Base-by-base conservation (phyloP, 106 monocot species). In the Chionographis japonica region DNA sequence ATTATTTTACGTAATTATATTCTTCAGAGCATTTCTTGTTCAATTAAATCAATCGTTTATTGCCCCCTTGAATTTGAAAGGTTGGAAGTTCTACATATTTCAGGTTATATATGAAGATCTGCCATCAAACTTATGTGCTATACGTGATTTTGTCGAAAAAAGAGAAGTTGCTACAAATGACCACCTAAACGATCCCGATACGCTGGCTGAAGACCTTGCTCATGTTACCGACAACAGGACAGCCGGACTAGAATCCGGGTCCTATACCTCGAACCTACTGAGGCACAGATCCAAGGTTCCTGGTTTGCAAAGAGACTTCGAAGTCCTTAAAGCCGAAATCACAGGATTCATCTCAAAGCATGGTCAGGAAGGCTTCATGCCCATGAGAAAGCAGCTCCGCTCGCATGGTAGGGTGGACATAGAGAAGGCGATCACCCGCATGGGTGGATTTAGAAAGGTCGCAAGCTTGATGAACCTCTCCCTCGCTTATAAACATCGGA, bases 61-160 rank as follows among this genome's bases (percentile, higher is more conserved):
- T 46, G 0, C 46, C 4, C 54, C 50, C 63, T 74, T 50, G 68
- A 43, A 62, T 74, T 40, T 46, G 37, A 69, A 54, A 52, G 54
- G 41, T 52, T 63, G 39, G 16, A 42, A 51, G 15, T 74, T 73
- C 10, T 20, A 37, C 74, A 57, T 52, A 66, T 69, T 72, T 42
- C 79, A 94, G 94, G 94, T 90, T 55, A 80, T 94, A 43, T 94
- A 94, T 63, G 90, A 94, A 85, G 94, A 90, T 77, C 84, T 94
- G 19, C 94, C 94, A 80, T 94, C 94, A 73, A 94, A 94, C 40
- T 76, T 94, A 35, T 94, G 94, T 70, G 84, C 94, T 16, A 94
- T 94, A 61, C 94, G 94, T 66, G 94, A 94, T 81, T 88, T 63
- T 66, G 69, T 90, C 43, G 94, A 94, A 63, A 85, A 79, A 68